Base-by-base conservation (phyloP, 805 yeast genomes). In the Kuraishia molischiana region DNA sequence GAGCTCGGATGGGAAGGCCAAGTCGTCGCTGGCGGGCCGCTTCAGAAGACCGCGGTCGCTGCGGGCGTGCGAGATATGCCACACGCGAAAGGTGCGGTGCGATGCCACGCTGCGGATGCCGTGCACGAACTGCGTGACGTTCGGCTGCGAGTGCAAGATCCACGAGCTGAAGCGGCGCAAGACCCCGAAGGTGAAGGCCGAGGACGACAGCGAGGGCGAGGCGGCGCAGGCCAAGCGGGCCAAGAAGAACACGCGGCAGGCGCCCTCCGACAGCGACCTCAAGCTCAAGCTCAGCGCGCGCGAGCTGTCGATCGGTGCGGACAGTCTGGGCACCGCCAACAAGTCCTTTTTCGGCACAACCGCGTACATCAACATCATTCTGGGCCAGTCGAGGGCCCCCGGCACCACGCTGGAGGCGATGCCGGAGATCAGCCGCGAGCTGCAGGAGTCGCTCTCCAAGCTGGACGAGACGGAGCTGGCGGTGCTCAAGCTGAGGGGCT, bases 1-100 rank as follows among this genome's bases (percentile, higher is more conserved):
- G n/a, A n/a, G n/a, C n/a, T n/a, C n/a, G n/a, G n/a, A n/a, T n/a
- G n/a, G n/a, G n/a, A n/a, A n/a, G n/a, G n/a, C n/a, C n/a, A n/a
- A n/a, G n/a, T n/a, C n/a, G n/a, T n/a, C n/a, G n/a, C n/a, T n/a
- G 6, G 13, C 31, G 6, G 31, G 20, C n/a, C 20, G 41, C 21
- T 66, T 64, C 46, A 72, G 66, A 48, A 50, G 77, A 44, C 72
- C 82, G 35, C 61, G 89, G 37, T 82, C 86, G 0, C 62, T 82
- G 6, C 58, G 85, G 34, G 90, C 89, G 2, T 82, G 92, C 51
- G 69, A 74, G 30, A 81, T 82, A n/a, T 84, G 92, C 51, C 77
- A 85, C 38, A 70, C 79, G 5, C 64, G 92, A 26, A 83, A 83
- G 49, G 92, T 83, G n/a, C 70, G 87, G 26, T 83, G 94, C 58